Evolutionary conservation across 228 moss, liverwort and hornwort genomes (phyloP).

Genomic region (Sphagnum magellanicum): DNA sequence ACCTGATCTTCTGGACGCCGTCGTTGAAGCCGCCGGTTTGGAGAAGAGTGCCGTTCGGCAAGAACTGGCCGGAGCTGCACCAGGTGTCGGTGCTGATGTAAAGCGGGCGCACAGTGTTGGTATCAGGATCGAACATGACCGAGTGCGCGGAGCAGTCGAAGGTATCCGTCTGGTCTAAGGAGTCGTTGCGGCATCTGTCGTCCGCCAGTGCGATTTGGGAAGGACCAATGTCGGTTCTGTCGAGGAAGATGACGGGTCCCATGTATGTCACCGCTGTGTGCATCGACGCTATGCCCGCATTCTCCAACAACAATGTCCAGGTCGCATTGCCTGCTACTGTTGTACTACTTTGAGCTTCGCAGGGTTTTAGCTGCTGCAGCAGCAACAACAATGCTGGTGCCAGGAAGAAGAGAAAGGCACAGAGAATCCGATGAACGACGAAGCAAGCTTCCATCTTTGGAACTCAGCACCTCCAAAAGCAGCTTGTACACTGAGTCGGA

Average conservation of each 20-base stretch:
- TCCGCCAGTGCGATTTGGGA: constrained; percentile 5
- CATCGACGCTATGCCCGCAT: constrained; percentile 35
- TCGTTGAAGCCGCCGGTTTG: constrained; percentile 58
- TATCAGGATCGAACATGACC: constrained; percentile 44
- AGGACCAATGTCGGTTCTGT: constrained; percentile 9
- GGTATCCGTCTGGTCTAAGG: constrained; percentile 16
- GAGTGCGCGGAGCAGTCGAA: constrained; percentile 60
- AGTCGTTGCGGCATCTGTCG: constrained; percentile 28
- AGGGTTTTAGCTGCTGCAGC: too few relatives aligned
- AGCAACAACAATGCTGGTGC: too few relatives aligned
- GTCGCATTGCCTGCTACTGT: constrained; percentile 9
- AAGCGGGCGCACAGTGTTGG: constrained; percentile 41
- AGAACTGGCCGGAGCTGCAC: constrained; percentile 51
- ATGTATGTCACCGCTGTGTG: constrained; percentile 4
- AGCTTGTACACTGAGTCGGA: too few relatives aligned
- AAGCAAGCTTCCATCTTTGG: too few relatives aligned
- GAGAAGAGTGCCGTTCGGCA: constrained; percentile 49
- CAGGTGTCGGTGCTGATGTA: constrained; percentile 43
- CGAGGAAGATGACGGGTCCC: constrained; percentile 8
- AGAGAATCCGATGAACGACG: too few relatives aligned
- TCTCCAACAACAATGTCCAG: constrained; percentile 31
- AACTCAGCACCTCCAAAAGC: too few relatives aligned
- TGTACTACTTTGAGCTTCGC: too few relatives aligned
- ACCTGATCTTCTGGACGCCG: constrained; percentile 40
- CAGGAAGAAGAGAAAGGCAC: too few relatives aligned